Evolutionary conservation across 2,329 filamentous ascomycete species (phyloP).

Genomic region (Colletotrichum agaves): DNA sequence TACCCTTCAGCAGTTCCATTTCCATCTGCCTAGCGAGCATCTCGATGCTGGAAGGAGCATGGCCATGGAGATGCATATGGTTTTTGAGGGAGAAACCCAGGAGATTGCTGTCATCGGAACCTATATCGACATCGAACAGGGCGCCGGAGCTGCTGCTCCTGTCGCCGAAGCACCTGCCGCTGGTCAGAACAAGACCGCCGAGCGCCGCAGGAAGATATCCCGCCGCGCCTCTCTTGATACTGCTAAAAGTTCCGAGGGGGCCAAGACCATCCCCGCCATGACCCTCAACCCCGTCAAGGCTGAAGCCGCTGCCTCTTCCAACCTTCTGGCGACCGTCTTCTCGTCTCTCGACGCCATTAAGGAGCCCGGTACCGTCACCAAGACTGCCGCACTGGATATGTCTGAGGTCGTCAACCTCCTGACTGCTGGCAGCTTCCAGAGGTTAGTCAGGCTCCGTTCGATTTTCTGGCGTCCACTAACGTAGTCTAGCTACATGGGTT

Average conservation of each 20-base stretch:
- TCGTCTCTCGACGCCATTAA: conserved; percentile 52
- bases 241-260: conserved; percentile 12
- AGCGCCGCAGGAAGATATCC: conserved; percentile 32
- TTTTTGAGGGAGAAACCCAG: conserved; percentile 58
- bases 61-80: conserved; percentile 69
- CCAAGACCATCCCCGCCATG: conserved; percentile 49
- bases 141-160: conserved; percentile 37
- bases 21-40: conserved; percentile 62
- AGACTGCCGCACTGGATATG: conserved; percentile 55
- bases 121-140: conserved; percentile 54
- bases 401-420: conserved; percentile 53
- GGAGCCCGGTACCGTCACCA: conserved; percentile 53
- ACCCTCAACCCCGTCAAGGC: conserved; percentile 53
- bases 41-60: conserved; percentile 56
- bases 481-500: conserved; percentile 53
- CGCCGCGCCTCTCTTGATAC: conserved; percentile 17
- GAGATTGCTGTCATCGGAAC: conserved; percentile 57
- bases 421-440: conserved; percentile 51
- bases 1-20: conserved; percentile 59
- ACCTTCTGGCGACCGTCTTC: conserved; percentile 60
- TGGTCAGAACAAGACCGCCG: conserved; percentile 20
- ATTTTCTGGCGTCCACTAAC: background rate
- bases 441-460: conserved; percentile 39
- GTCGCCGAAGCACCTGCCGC: conserved; percentile 32
- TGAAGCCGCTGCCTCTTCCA: conserved; percentile 46